These are phyloP conservation scores for Cyberlindnera maritima DNA, from an alignment of 805 yeast genomes.

Conservation along the genomic window DNA sequence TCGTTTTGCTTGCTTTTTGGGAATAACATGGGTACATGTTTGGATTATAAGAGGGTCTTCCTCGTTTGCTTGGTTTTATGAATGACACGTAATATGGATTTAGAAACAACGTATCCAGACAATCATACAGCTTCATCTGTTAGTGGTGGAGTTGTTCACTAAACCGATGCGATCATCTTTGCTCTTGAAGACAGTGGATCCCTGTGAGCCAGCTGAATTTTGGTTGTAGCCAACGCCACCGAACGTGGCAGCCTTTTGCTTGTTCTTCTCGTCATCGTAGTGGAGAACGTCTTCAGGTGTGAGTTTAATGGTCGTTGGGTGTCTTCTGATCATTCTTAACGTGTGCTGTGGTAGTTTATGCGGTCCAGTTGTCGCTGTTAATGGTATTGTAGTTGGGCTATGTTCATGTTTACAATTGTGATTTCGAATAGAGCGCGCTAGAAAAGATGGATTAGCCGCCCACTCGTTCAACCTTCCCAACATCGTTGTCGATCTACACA, in stretches of 20 bases:
- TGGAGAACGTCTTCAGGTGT: conserved; percentile 61
- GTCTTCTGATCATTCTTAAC: conserved; percentile 59
- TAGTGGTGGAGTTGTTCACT: conserved; percentile 5
- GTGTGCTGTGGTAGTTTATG: not conserved
- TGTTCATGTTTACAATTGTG: not conserved
- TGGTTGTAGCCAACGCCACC: conserved; percentile 17
- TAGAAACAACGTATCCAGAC: not conserved
- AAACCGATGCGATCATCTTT: conserved; percentile 26
- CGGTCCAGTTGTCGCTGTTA: not conserved
- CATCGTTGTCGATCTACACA: not conserved
- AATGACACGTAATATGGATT: not conserved
- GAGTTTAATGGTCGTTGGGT: conserved; percentile 63
- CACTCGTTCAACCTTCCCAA: too few relatives aligned
- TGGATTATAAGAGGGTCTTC: too few relatives aligned
- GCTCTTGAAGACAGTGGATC: conserved; percentile 9
- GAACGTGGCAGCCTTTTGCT: conserved; percentile 5
- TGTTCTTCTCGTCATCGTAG: conserved; percentile 29
- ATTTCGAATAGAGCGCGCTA: not conserved
- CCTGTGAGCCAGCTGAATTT: conserved; percentile 18
- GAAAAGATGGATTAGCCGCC: not conserved
- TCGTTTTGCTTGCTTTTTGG: not conserved
- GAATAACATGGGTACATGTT: not conserved
- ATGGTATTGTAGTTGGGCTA: not conserved
- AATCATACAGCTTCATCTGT: not conserved
- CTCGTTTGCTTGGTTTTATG: not conserved